A percentile compares a stretch with the other conserved stretches of the same genome.
phyloP scores from a whole-genome alignment of 2,329 filamentous ascomycete genomes.

The Paecilomyces sp. region DNA sequence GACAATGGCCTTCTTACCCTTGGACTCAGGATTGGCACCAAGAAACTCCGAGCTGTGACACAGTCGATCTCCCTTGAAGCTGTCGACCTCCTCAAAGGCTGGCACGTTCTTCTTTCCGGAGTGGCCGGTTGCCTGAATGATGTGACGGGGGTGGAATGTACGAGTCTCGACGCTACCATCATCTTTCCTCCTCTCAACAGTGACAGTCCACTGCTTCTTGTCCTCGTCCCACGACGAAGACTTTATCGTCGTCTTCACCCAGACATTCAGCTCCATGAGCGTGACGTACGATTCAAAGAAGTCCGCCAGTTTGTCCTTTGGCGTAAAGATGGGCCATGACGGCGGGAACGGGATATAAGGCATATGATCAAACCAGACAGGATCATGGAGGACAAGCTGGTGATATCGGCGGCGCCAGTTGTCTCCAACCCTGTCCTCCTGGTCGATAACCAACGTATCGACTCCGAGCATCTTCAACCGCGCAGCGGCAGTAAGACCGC shows the following conservation, averaged over 20 bases:
- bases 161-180: conserved; percentile 40
- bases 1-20: conserved; percentile 56
- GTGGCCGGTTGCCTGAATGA: conserved; percentile 63
- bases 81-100: conserved; percentile 40
- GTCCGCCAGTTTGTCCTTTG: conserved; percentile 64
- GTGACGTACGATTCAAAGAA: conserved; percentile 61
- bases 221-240: conserved; percentile 45
- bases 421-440: conserved; percentile 52
- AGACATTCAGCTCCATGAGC: conserved; percentile 62
- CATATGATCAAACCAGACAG: conserved; percentile 50
- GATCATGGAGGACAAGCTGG: conserved; percentile 62
- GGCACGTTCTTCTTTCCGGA: conserved; percentile 56
- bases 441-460: conserved; percentile 52
- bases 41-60: conserved; percentile 57
- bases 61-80: conserved; percentile 52
- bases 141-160: conserved; percentile 54
- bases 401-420: conserved; percentile 59
- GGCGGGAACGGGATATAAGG: conserved; percentile 59
- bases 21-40: conserved; percentile 41
- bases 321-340: conserved; percentile 63
- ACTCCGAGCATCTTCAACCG: conserved; percentile 54
- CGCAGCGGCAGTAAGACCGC: conserved; percentile 51
- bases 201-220: conserved; percentile 49
- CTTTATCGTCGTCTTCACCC: conserved; percentile 48
- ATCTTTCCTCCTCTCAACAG: conserved; percentile 37